Conservation (phyloP, 225 moss, liverwort and hornwort species). For the Rhytidiadelphus loreus region DNA sequence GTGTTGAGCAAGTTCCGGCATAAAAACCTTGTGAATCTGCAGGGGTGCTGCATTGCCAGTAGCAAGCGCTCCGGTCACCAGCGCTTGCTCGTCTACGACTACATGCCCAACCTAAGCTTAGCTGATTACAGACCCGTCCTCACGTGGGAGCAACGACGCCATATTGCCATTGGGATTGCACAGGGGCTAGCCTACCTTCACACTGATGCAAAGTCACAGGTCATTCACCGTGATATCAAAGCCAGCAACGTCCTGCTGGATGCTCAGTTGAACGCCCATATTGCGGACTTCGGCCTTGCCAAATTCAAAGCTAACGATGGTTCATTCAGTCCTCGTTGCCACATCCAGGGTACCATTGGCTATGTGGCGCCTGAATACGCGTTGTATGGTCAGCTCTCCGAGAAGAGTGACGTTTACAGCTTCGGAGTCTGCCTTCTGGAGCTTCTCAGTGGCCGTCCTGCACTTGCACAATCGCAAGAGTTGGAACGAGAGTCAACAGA, state of each 20-base stretch:
- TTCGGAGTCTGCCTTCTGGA: constrained; percentile 22
- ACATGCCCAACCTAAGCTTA: constrained; percentile 7
- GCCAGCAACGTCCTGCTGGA: constrained; percentile 61
- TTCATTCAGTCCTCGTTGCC: neutral
- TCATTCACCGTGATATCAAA: constrained; percentile 73
- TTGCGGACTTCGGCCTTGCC: constrained; percentile 75
- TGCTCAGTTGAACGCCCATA: constrained; percentile 46
- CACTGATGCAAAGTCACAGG: constrained; percentile 49
- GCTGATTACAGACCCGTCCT: constrained; percentile 11
- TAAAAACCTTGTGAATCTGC: constrained; percentile 9
- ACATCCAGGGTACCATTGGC: constrained; percentile 6
- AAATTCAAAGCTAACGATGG: constrained; percentile 13
- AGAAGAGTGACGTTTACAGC: constrained; percentile 24
- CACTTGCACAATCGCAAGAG: neutral
- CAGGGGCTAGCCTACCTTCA: constrained; percentile 72
- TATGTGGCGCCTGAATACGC: constrained; percentile 23
- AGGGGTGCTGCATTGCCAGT: constrained; percentile 13
- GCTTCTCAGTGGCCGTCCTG: constrained; percentile 21
- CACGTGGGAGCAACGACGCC: constrained; percentile 56
- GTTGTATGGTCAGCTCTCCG: constrained; percentile 16
- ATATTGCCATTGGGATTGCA: constrained; percentile 58
- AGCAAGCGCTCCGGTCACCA: constrained; percentile 7
- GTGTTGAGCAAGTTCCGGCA: constrained; percentile 15
- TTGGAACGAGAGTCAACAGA: neutral
- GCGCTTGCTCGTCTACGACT: constrained; percentile 14